Evolutionary conservation across 1,139 yeast species (phyloP).

Genomic region (Blastobotrys raffinosifermentans): DNA sequence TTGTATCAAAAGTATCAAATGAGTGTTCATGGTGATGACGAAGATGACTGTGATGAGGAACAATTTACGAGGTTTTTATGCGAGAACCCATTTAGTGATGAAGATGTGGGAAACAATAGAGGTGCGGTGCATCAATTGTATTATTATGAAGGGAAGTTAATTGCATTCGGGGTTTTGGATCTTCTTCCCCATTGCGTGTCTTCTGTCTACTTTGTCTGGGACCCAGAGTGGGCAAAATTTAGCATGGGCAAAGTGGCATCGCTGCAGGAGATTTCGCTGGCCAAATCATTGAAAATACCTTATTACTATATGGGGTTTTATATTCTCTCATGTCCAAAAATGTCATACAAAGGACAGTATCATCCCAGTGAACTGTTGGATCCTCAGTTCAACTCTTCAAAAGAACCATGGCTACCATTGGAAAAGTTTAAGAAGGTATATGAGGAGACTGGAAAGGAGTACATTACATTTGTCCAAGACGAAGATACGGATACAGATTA

Average conservation of each 20-base stretch:
- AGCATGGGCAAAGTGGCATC: conserved; percentile 79
- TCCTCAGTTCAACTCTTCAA: conserved; percentile 22
- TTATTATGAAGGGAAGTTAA: conserved; percentile 53
- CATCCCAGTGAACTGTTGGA: conserved; percentile 33
- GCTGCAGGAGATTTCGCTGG: conserved; percentile 57
- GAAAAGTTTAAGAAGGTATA: background rate
- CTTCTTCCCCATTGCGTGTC: conserved; percentile 72
- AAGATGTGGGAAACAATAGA: conserved; percentile 15
- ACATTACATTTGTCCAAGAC: background rate
- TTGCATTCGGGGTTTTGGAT: conserved; percentile 77
- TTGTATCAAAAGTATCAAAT: conserved; percentile 68
- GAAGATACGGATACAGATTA: too few species aligned
- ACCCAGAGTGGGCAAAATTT: conserved; percentile 65
- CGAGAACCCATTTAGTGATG: conserved; percentile 49
- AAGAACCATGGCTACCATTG: background rate
- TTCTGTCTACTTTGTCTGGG: conserved; percentile 85
- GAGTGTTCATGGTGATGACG: conserved; percentile 58
- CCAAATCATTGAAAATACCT: conserved; percentile 34
- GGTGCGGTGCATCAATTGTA: conserved; percentile 73
- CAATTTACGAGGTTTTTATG: conserved; percentile 66
- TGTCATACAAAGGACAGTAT: conserved; percentile 74
- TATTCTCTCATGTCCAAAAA: conserved; percentile 71
- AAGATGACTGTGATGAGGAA: conserved; percentile 38
- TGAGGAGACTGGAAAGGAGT: background rate
- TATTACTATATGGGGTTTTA: conserved; percentile 69